Percentiles rank a stretch among this genome's conserved stretches.
Conservation (phyloP, 306 rosid species). For the Cercis canadensis region DNA sequence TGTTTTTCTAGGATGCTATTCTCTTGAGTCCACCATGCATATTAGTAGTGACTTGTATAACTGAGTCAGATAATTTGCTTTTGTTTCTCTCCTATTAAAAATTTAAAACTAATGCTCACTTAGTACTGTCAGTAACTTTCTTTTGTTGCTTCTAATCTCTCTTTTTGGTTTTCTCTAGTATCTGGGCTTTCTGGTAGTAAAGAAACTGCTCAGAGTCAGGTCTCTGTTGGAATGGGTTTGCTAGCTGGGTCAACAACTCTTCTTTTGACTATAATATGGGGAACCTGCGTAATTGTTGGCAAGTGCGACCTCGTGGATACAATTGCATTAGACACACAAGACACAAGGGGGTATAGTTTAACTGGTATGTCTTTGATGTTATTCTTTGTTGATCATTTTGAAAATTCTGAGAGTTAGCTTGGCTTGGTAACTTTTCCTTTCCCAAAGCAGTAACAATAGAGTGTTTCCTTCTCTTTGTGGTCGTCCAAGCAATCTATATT, state of each 20-base stretch:
- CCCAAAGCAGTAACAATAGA: not conserved
- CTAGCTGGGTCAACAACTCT: conserved; percentile 76
- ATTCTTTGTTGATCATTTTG: conserved; percentile 6
- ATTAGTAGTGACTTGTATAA: not conserved
- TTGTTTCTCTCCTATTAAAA: too few species aligned
- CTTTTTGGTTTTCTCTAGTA: conserved; percentile 41
- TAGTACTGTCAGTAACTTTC: conserved; percentile 11
- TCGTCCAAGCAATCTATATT: conserved; percentile 26
- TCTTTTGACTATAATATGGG: conserved; percentile 79
- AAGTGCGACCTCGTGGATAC: conserved; percentile 71
- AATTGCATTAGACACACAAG: conserved; percentile 59
- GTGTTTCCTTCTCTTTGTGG: conserved; percentile 1
- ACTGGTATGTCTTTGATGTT: conserved; percentile 50
- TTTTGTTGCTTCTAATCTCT: not conserved
- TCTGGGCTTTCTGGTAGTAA: conserved; percentile 72
- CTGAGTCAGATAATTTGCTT: not conserved
- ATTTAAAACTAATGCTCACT: too few species aligned
- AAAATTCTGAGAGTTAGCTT: not conserved
- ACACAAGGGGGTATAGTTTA: conserved; percentile 58
- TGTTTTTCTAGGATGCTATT: too few species aligned
- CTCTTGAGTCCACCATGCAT: not conserved
- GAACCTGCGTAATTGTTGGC: conserved; percentile 71
- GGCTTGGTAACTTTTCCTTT: conserved; percentile 2
- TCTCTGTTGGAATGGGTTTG: conserved; percentile 79
- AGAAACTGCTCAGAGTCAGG: conserved; percentile 77